These are phyloP conservation scores for Myrica gale DNA, from an alignment of 306 rosid genomes.

Conservation along the genomic window DNA sequence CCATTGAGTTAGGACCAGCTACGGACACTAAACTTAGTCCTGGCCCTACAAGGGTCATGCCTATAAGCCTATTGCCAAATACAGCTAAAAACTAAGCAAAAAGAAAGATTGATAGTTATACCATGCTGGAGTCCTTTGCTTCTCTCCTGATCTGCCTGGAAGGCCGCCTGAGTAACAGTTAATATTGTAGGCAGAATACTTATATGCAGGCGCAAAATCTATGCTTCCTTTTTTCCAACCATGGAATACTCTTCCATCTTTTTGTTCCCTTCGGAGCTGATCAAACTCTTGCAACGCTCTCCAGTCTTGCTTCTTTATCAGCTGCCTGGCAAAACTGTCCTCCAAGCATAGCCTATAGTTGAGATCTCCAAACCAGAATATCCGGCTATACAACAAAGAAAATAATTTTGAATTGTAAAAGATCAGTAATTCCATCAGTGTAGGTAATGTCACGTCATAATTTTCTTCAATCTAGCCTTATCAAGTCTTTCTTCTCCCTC, in stretches of 20 bases:
- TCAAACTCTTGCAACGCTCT: conserved; percentile 74
- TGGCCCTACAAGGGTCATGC: not conserved
- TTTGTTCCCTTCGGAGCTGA: conserved; percentile 70
- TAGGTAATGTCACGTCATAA: not conserved
- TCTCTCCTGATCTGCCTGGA: conserved; percentile 69
- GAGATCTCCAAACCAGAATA: conserved; percentile 97
- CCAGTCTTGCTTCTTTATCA: conserved; percentile 81
- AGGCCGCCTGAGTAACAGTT: conserved; percentile 70
- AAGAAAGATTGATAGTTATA: conserved; percentile 27
- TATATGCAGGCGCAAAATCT: conserved; percentile 88
- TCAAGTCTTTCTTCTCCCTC: not conserved
- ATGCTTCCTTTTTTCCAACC: conserved; percentile 92
- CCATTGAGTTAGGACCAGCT: not conserved
- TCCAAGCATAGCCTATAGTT: conserved; percentile 91
- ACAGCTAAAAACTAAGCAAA: not conserved
- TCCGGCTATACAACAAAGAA: conserved; percentile 57
- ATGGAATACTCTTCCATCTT: conserved; percentile 76
- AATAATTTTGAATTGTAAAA: not conserved
- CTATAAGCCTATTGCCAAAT: not conserved
- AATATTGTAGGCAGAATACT: conserved; percentile 60
- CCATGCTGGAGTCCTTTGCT: conserved; percentile 98
- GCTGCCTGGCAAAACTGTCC: conserved; percentile 66
- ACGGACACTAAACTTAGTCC: not conserved
- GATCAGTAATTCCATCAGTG: not conserved
- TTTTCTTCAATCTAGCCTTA: not conserved